Evolutionary conservation across 345 rosid genomes (phyloP), one percentile per base, ranked within the genome.

Genomic region (Pelargonium nanum): DNA sequence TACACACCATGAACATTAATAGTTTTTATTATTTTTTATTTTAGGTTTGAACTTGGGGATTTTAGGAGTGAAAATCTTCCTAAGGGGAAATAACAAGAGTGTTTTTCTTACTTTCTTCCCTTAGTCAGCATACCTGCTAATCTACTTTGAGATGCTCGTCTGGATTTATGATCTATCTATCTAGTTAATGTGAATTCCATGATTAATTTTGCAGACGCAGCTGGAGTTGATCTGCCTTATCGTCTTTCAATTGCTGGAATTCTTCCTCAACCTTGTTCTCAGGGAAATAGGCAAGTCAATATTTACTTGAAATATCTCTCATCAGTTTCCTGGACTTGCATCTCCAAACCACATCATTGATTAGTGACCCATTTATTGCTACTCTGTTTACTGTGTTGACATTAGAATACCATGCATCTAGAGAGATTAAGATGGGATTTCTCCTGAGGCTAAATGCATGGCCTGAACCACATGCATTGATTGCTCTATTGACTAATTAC

Each of bases 231-330:
- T 63, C 79, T 86, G 55, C 71, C 80, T 63, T 72, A 77, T 68
- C 78, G 65, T 50, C 80, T 74, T 62, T 74, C 94, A 55, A 73
- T 91, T 68, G 89, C 83, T 66, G 94, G 89, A 70, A 64, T 91
- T 80, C 91, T 88, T 61, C 77, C 89, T 22, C 96, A 91, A 65
- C 91, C 97, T 51, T 69, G 69, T 64, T 86, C 88, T 57, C 63
- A 71, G 48, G 91, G 88, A 80, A 77, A 82, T 65, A 84, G 94
- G 94, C 72, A 70, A 76, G 86, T 57, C 12, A 26, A 54, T 30
- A 17, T 59, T 68, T 19, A 22, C 70, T 58, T 40, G 21, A 65
- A 56, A 24, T 72, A 64, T 24, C 50, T 34, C 23, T 22, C 22
- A 24, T 64, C 26, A 17, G 20, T 53, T 23, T 59, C 22, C 25